Evolutionary conservation across 192 early-diverging fungal species (phyloP).

Genomic region (Geosiphon pyriformis): DNA sequence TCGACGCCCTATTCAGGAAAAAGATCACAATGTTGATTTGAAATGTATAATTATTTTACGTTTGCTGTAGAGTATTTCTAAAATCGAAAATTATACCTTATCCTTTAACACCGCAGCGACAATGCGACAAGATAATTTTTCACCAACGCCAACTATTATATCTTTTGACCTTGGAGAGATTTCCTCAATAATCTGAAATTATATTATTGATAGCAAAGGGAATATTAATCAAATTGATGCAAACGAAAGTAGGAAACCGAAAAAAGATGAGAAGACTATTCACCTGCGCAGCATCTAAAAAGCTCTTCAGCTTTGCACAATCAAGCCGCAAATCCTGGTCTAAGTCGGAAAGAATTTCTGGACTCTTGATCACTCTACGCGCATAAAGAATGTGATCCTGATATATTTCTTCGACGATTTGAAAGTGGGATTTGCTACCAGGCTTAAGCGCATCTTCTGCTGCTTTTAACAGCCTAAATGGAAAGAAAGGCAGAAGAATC

Average conservation of each 20-base stretch:
- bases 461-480: constrained; percentile 66
- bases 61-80: neutral
- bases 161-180: constrained; percentile 94
- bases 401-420: constrained; percentile 80
- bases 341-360: constrained; percentile 46
- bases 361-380: constrained; percentile 45
- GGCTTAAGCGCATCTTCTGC: constrained; percentile 69
- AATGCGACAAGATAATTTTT: constrained; percentile 88
- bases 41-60: no score
- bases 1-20: constrained; percentile 59
- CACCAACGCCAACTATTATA: constrained; percentile 90
- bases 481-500: no score
- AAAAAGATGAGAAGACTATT: neutral
- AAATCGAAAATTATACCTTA: constrained; percentile 25
- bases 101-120: constrained; percentile 79
- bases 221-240: neutral
- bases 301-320: constrained; percentile 71
- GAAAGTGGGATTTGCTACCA: constrained; percentile 58
- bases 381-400: constrained; percentile 74
- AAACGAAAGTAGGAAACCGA: neutral
- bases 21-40: neutral
- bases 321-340: constrained; percentile 66
- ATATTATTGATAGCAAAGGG: no score
- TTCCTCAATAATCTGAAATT: constrained; percentile 82
- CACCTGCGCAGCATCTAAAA: constrained; percentile 90